Base-by-base conservation (phyloP, 1,284 basidiomycete species). In the Papiliotrema terrestris region DNA sequence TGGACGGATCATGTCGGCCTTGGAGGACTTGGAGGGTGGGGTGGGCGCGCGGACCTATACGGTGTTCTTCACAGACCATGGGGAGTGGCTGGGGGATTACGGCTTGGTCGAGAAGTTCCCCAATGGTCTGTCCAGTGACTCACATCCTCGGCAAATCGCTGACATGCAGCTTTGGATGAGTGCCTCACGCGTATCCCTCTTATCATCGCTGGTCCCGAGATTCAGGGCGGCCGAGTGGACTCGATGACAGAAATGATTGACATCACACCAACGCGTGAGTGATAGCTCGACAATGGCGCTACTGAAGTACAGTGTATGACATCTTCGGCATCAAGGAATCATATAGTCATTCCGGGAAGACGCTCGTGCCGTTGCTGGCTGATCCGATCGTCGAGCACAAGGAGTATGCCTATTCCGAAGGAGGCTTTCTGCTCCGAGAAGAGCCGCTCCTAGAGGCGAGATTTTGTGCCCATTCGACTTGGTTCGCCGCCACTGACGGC, bases 51-150 rank as follows among this genome's bases (percentile, higher is more conserved):
- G 55, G 19, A 56, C 55, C 13, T 56, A 52, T 29, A 56, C 55
- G 8, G 47, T 56, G 43, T 45, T 56, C 36, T 56, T 52, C 36
- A 56, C 55, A 8, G 55, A 56, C 39, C 55, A 56, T 43, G 55
- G 55, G 20, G 55, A 56, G 36, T 56, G 37, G 23, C 44, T 52
- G 23, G 55, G 55, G 1, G 55, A 56, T 32, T 20, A 41, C 8
- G 38, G 52, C 38, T 29, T 56, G 50, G 47, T 56, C 3, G 55
- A 56, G 29, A 56, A 56, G 26, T 56, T 35, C 25, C 55, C 55
- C 19, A 41, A 35, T 20, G 55, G 55, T 19, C 5, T 5, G 19
- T 23, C 5, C n/a, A 11, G 6, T 15, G 49, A 49, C 14, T 32
- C 29, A 11, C 29, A 32, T n/a, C n/a, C n/a, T n/a, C n/a, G 29